phyloP scores from a whole-genome alignment of 2,329 filamentous ascomycete genomes.

The Cladosporium oxysporum region DNA sequence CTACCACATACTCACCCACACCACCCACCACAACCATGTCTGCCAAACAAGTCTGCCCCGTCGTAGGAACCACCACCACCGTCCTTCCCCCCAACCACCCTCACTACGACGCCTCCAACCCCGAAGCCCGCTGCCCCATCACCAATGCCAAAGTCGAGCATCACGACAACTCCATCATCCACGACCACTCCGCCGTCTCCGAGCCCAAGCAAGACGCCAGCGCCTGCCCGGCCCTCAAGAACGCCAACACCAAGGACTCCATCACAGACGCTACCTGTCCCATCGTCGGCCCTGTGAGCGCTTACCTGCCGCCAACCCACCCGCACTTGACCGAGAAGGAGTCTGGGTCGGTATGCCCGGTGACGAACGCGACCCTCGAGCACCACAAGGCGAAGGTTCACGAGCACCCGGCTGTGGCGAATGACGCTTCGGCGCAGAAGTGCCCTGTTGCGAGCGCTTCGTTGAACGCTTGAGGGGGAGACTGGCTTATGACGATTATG shows the following conservation, averaged over 20 bases:
- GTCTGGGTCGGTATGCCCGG: conserved; percentile 43
- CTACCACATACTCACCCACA: background rate
- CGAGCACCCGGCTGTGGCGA: conserved; percentile 43
- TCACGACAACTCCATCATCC: conserved; percentile 43
- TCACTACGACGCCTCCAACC: conserved; percentile 39
- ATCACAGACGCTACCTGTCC: conserved; percentile 48
- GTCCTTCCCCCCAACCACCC: conserved; percentile 22
- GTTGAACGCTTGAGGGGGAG: conserved; percentile 10
- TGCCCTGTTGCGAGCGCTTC: conserved; percentile 45
- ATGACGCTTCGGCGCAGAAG: conserved; percentile 40
- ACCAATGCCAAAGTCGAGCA: conserved; percentile 49
- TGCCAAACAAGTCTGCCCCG: conserved; percentile 23
- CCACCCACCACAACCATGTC: conserved; percentile 16
- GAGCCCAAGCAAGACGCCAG: conserved; percentile 38
- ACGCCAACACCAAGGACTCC: conserved; percentile 39
- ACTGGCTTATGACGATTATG: conserved; percentile 7
- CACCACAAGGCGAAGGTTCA: conserved; percentile 48
- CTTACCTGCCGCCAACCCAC: conserved; percentile 46
- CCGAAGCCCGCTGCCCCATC: conserved; percentile 48
- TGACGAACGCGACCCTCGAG: conserved; percentile 47
- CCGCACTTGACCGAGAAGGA: conserved; percentile 42
- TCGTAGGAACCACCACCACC: conserved; percentile 23
- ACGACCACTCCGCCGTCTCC: conserved; percentile 39
- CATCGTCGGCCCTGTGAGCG: conserved; percentile 45
- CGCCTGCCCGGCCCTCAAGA: conserved; percentile 46